phyloP scores from a whole-genome alignment of 2,329 filamentous ascomycete genomes.

The Botrytis byssoidea region DNA sequence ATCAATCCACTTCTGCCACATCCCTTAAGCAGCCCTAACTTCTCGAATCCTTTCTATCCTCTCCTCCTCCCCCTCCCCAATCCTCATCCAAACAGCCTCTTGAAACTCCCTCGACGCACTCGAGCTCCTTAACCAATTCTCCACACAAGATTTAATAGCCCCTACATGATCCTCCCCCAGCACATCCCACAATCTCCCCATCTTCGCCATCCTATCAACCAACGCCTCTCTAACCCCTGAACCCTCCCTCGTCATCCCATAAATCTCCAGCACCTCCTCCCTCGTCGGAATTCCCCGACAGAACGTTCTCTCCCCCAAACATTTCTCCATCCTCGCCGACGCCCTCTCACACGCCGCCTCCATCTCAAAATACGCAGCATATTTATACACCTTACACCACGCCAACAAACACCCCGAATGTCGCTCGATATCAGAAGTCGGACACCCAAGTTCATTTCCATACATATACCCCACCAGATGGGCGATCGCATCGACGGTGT shows the following conservation, averaged over 20 bases:
- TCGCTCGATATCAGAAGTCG: background rate
- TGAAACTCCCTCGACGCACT: background rate
- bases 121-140: background rate
- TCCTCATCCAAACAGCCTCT: background rate
- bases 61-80: too few species aligned
- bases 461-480: background rate
- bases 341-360: background rate
- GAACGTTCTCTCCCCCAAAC: background rate
- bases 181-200: background rate
- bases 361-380: background rate
- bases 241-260: background rate
- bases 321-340: background rate
- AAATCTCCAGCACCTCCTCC: background rate
- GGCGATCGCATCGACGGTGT: background rate
- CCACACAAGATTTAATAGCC: background rate
- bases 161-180: background rate
- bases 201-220: background rate
- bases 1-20: too few species aligned
- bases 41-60: background rate
- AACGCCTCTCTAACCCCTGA: background rate
- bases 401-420: background rate
- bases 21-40: background rate
- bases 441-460: background rate
- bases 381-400: background rate
- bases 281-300: background rate